Conservation (phyloP, 192 early-diverging fungal genomes). For the Phycomyces blakesleeanus region DNA sequence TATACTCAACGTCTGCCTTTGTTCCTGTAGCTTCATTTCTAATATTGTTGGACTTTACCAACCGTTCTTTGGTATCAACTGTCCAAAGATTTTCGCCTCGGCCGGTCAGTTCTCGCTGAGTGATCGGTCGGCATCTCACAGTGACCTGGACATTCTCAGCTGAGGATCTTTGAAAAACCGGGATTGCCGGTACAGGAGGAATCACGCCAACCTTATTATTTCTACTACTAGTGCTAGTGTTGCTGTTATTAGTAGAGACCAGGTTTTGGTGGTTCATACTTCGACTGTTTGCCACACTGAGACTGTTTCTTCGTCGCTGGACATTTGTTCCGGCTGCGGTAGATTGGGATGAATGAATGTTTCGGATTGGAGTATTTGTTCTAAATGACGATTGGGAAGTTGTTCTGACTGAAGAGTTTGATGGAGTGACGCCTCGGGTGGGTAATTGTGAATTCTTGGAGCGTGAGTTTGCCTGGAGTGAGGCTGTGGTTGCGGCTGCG, state of each 20-base stretch:
- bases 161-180: not conserved
- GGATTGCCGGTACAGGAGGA: not conserved
- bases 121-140: constrained; percentile 69
- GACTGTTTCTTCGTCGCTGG: not conserved
- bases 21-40: constrained; percentile 6
- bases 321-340: too few relatives aligned
- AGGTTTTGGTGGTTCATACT: not conserved
- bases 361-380: too few relatives aligned
- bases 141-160: constrained; percentile 62
- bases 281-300: not conserved
- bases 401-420: too few relatives aligned
- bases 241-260: too few relatives aligned
- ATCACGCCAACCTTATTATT: not conserved
- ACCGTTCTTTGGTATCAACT: constrained; percentile 23
- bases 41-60: constrained; percentile 31
- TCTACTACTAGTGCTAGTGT: not conserved
- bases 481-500: too few relatives aligned
- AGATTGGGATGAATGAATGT: too few relatives aligned
- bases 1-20: not conserved
- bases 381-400: too few relatives aligned
- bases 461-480: too few relatives aligned
- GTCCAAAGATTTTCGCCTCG: constrained; percentile 40
- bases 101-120: constrained; percentile 50
- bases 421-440: too few relatives aligned
- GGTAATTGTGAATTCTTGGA: too few relatives aligned